phyloP scores from a whole-genome alignment of 2,329 filamentous ascomycete species.

The Diaporthe ampelina region DNA sequence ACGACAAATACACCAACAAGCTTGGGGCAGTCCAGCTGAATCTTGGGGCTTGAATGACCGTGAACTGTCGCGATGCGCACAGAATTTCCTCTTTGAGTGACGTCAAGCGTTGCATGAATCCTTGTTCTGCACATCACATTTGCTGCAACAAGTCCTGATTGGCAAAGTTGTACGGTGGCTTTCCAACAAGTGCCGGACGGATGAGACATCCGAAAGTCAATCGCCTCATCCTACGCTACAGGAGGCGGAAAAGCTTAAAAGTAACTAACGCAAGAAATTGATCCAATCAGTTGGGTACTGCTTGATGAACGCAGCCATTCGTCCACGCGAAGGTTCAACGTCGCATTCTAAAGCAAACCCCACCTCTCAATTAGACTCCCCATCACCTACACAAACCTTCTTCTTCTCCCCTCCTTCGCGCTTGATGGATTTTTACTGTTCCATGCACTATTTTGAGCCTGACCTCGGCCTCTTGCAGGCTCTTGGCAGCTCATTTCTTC shows the following conservation, averaged over 20 bases:
- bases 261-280: neutral
- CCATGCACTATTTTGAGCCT: neutral
- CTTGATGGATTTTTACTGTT: neutral
- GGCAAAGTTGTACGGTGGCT: neutral
- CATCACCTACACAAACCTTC: neutral
- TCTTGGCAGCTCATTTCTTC: no score
- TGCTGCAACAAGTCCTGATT: neutral
- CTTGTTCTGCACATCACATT: neutral
- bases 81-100: neutral
- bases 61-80: no score
- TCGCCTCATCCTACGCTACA: neutral
- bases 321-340: neutral
- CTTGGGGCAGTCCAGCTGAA: no score
- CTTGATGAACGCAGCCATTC: neutral
- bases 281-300: neutral
- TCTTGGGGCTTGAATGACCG: no score
- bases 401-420: no score
- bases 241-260: neutral
- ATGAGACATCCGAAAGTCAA: constrained; percentile 5
- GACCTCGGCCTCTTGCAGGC: neutral
- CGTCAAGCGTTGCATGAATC: neutral
- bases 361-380: neutral
- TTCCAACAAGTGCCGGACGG: neutral
- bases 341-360: neutral
- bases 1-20: no score